phyloP scores from a whole-genome alignment of 2,329 filamentous ascomycete genomes.

The Cordyceps tenuipes region DNA sequence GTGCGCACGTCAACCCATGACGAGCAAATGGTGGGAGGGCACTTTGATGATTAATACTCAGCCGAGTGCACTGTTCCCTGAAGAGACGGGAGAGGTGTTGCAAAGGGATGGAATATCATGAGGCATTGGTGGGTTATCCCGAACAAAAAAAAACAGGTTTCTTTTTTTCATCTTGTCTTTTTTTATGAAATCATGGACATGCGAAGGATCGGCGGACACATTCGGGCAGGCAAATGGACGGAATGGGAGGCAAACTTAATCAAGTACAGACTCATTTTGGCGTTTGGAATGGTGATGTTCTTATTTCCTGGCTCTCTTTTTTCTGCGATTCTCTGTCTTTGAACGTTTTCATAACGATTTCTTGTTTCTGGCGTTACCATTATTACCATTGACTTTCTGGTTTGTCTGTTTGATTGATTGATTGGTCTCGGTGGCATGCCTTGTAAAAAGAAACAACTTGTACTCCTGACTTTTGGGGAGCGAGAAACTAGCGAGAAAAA shows the following conservation, averaged over 20 bases:
- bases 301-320: not conserved
- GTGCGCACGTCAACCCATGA: conserved; percentile 50
- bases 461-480: not conserved
- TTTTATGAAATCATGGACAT: conserved; percentile 2
- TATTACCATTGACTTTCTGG: not conserved
- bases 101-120: not conserved
- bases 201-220: not conserved
- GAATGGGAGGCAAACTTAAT: not conserved
- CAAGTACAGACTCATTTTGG: conserved; percentile 11
- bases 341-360: not conserved
- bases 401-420: not conserved
- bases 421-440: not conserved
- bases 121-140: not conserved
- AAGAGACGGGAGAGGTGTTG: not conserved
- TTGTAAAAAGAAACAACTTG: not conserved
- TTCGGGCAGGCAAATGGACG: not conserved
- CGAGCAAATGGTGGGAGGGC: conserved; percentile 54
- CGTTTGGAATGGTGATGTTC: conserved; percentile 9
- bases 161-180: not conserved
- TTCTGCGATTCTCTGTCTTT: not conserved
- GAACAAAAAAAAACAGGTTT: not conserved
- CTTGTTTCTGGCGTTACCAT: not conserved
- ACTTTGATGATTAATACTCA: conserved; percentile 52
- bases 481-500: not conserved
- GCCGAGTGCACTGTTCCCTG: not conserved